phyloP scores from a whole-genome alignment of 176 grass and related monocot genomes.

The Olyra latifolia region DNA sequence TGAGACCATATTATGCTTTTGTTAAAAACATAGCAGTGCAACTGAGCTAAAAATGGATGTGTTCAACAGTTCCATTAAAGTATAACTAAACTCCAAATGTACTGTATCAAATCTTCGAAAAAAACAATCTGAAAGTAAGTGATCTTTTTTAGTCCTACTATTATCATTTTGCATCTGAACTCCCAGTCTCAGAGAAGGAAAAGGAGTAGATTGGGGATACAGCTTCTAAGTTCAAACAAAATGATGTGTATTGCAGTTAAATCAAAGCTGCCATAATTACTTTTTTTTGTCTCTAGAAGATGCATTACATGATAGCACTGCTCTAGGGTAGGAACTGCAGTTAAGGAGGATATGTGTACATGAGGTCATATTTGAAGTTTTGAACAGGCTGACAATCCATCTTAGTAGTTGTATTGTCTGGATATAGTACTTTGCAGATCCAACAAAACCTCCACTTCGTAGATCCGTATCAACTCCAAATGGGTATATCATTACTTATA shows the following conservation, averaged over 20 bases:
- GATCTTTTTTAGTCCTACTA: not conserved
- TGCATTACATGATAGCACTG: not conserved
- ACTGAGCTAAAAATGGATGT: not conserved
- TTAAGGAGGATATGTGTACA: not conserved
- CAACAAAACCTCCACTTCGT: not conserved
- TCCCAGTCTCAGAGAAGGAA: not conserved
- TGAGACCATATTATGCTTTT: not conserved
- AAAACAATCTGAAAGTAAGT: not conserved
- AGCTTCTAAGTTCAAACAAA: not conserved
- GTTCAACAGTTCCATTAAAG: not conserved
- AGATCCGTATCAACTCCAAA: conserved; percentile 21
- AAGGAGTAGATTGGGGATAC: not conserved
- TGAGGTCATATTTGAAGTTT: not conserved
- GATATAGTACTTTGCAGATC: not conserved
- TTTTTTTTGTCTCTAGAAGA: conserved; percentile 5
- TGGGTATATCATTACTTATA: not conserved
- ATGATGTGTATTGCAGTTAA: not conserved
- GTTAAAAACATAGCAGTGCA: not conserved
- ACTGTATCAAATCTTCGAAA: not conserved
- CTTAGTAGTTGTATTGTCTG: not conserved
- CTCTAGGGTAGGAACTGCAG: not conserved
- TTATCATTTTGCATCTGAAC: conserved; percentile 1
- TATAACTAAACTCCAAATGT: not conserved
- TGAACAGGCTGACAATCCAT: not conserved
- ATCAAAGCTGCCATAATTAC: not conserved